Conservation (phyloP, 306 rosid species). For the Hylodesmum podocarpum region DNA sequence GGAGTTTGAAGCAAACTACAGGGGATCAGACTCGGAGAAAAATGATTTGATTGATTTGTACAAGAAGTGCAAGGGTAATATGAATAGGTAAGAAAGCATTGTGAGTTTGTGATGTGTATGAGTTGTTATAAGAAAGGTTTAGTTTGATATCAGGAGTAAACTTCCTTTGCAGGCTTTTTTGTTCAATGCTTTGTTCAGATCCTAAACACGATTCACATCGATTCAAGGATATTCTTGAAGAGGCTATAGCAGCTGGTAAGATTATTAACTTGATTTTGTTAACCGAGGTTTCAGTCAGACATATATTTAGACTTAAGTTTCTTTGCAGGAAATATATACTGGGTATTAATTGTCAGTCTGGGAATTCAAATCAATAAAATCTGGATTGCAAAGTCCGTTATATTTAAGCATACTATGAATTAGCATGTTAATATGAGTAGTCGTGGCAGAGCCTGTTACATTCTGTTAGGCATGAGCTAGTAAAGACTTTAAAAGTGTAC, state of each 20-base stretch:
- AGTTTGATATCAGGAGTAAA: slow-evolving; percentile 18
- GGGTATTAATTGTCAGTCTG: slow-evolving; percentile 1
- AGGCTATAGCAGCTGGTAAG: slow-evolving; percentile 72
- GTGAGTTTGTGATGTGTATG: not conserved
- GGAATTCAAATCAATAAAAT: not conserved
- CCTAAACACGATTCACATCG: slow-evolving; percentile 81
- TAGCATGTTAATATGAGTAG: not conserved
- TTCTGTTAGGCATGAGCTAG: not conserved
- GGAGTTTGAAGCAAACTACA: slow-evolving; percentile 84
- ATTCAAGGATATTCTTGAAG: slow-evolving; percentile 77
- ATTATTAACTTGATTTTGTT: slow-evolving; percentile 21
- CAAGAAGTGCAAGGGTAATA: slow-evolving; percentile 73
- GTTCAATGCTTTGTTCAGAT: slow-evolving; percentile 98
- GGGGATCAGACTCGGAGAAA: slow-evolving; percentile 83
- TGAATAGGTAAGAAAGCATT: slow-evolving; percentile 57
- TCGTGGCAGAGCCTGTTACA: not conserved
- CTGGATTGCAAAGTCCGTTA: too few species aligned
- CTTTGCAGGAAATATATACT: not conserved
- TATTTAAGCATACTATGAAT: not conserved
- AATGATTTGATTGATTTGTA: slow-evolving; percentile 73
- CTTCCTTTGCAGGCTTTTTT: slow-evolving; percentile 65
- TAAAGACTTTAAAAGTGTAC: too few species aligned
- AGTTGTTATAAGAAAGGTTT: slow-evolving; percentile 9
- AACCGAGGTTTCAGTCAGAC: not conserved
- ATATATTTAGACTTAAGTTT: slow-evolving; percentile 8